Conservation (phyloP, 352 stramenopile genomes). For the Blastocystis sp. region DNA sequence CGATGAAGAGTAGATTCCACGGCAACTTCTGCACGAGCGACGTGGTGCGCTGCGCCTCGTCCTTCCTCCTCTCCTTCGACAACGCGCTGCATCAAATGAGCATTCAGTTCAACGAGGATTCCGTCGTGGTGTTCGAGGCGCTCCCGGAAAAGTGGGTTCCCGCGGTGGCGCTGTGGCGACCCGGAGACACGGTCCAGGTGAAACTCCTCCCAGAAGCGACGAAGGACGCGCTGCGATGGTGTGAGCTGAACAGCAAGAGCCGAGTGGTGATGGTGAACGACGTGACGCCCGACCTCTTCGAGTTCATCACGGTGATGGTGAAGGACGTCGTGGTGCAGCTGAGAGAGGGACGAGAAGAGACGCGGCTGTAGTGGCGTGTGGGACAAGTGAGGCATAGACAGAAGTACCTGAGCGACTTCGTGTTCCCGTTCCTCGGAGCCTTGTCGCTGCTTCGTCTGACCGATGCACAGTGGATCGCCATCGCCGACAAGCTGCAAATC, state of each 20-base stretch:
- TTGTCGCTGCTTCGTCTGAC: neutral
- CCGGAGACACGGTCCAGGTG: slow-evolving; percentile 14
- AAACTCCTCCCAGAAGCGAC: slow-evolving; percentile 2
- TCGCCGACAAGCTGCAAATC: neutral
- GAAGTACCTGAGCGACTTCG: slow-evolving; percentile 10
- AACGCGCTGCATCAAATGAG: slow-evolving; percentile 1
- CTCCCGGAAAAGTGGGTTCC: slow-evolving; percentile 36
- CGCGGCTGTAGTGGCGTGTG: neutral
- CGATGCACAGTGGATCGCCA: neutral
- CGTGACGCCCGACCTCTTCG: neutral
- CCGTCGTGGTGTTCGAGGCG: slow-evolving; percentile 31
- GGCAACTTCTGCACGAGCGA: slow-evolving; percentile 36
- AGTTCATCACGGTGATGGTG: neutral
- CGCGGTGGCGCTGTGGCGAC: slow-evolving; percentile 22
- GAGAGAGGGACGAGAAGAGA: neutral
- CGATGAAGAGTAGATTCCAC: slow-evolving; percentile 25
- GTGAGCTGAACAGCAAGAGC: neutral
- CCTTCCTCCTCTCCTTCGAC: slow-evolving; percentile 20
- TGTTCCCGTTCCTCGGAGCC: slow-evolving; percentile 26
- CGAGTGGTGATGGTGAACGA: neutral
- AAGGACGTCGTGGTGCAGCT: slow-evolving; percentile 15
- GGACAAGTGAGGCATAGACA: neutral
- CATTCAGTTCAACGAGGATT: neutral
- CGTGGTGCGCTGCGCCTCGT: neutral
- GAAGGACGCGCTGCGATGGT: neutral